These are phyloP conservation scores for Pelargonium nanum DNA, from an alignment of 345 rosid species.

Conservation along the genomic window DNA sequence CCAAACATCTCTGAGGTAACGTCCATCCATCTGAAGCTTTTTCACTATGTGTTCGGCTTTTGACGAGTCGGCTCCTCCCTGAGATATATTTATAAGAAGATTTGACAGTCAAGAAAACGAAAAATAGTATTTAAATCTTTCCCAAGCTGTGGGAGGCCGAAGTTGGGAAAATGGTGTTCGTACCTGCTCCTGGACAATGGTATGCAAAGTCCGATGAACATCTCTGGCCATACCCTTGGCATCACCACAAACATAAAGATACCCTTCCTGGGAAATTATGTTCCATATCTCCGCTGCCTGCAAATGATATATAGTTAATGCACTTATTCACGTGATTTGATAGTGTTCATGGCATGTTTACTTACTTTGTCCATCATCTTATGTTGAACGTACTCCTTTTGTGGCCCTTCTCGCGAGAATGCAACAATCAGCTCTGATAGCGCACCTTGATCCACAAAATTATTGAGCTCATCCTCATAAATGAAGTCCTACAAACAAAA, in stretches of 20 bases:
- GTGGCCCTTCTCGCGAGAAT: constrained; percentile 93
- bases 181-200: constrained; percentile 84
- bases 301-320: background rate
- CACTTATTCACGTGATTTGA: background rate
- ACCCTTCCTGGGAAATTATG: constrained; percentile 64
- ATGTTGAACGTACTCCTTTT: constrained; percentile 91
- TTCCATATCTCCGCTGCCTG: constrained; percentile 86
- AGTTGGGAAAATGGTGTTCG: background rate
- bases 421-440: constrained; percentile 75
- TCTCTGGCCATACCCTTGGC: constrained; percentile 99
- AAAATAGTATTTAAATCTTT: no score
- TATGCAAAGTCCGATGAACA: constrained; percentile 85
- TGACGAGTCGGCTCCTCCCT: constrained; percentile 72
- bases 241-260: constrained; percentile 93
- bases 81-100: no score
- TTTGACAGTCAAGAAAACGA: no score
- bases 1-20: constrained; percentile 95
- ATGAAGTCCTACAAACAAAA: constrained; percentile 60
- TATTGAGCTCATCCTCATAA: constrained; percentile 74
- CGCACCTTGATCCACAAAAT: constrained; percentile 56
- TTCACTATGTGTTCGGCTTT: constrained; percentile 83
- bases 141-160: no score
- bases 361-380: constrained; percentile 71
- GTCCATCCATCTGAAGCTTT: constrained; percentile 72
- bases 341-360: background rate